Evolutionary conservation across 2,329 filamentous ascomycete species (phyloP), one percentile per base, ranked within the genome.

Genomic region (Cercospora berteroae): DNA sequence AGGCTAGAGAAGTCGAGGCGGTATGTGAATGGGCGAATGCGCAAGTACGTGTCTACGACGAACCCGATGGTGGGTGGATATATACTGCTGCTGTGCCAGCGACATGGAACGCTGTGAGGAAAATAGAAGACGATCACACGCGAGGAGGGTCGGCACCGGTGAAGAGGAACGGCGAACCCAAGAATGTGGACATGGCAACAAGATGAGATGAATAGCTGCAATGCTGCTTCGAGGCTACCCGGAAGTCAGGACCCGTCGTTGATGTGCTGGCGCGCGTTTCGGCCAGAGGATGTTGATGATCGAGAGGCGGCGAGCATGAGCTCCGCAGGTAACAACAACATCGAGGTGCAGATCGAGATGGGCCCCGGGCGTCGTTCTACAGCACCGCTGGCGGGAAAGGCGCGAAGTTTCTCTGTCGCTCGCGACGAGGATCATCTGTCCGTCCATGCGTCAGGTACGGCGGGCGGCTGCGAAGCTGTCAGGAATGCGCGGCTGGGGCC

Each of bases 181-280:
- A 66, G 65, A 67, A 64, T 64, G 64, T 63, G 71, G 71, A 67
- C 64, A 69, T 66, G 59, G 67, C 50, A 68, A 67, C 59, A 18
- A 69, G 66, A 65, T 64, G 69, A 70, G 71, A 71, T 64, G 69
- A 69, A 67, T 44, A 69, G 67, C 70, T 72, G 72, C 72, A 74
- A 70, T 72, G 71, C 64, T 69, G 71, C 65, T 62, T 68, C 60
- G 71, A 71, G 69, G 69, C 71, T 73, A 71, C 71, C 69, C 70
- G 73, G 71, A 68, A 73, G 71, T 70, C 73, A 79, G 80, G 81
- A 78, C 80, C 81, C 81, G 81, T 81, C 80, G 60, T 77, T 91
- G 92, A 93, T 96, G 93, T 90, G 92, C 86, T 96, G 93, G 92
- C 92, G 89, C 89, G 84, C 85, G 85, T 90, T 85, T 85, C 88